Conservation (phyloP, 2,329 filamentous ascomycete genomes). For the Penicillium oxalicum region DNA sequence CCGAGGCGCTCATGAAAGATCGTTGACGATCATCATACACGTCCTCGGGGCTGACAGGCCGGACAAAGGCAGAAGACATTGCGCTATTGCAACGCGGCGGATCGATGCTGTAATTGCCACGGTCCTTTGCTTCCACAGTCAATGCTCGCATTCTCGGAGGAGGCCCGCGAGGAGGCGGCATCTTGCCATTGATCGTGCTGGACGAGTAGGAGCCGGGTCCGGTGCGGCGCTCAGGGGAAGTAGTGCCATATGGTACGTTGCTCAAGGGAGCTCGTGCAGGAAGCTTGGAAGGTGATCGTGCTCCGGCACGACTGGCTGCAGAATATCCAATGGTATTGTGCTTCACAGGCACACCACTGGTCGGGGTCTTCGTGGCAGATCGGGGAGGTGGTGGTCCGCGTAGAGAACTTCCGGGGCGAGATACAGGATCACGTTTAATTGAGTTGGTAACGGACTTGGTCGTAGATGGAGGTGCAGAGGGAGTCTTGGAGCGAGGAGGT, state of each 20-base stretch:
- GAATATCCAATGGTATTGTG: constrained; percentile 33
- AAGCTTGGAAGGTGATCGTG: constrained; percentile 45
- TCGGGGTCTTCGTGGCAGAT: constrained; percentile 44
- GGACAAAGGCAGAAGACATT: constrained; percentile 47
- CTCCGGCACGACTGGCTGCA: constrained; percentile 21
- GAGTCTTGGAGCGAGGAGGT: constrained; percentile 48
- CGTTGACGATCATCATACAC: constrained; percentile 67
- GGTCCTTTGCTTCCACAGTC: constrained; percentile 48
- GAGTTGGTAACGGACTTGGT: constrained; percentile 19
- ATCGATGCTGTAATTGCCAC: constrained; percentile 29
- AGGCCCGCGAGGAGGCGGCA: constrained; percentile 54
- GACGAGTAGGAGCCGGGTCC: constrained; percentile 38
- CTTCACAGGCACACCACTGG: constrained; percentile 34
- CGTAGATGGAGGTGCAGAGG: constrained; percentile 30
- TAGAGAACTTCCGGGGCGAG: constrained; percentile 32
- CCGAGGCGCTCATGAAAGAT: constrained; percentile 42
- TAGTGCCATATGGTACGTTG: constrained; percentile 51
- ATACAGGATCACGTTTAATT: constrained; percentile 22
- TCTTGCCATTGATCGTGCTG: constrained; percentile 42
- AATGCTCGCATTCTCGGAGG: constrained; percentile 92
- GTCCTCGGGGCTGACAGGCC: constrained; percentile 67
- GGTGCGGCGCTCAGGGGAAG: constrained; percentile 69
- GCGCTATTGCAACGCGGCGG: constrained; percentile 50
- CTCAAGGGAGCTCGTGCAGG: constrained; percentile 43
- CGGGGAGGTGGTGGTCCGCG: constrained; percentile 38